Evolutionary conservation across 805 yeast genomes (phyloP).

Genomic region (Hanseniaspora thailandica): DNA sequence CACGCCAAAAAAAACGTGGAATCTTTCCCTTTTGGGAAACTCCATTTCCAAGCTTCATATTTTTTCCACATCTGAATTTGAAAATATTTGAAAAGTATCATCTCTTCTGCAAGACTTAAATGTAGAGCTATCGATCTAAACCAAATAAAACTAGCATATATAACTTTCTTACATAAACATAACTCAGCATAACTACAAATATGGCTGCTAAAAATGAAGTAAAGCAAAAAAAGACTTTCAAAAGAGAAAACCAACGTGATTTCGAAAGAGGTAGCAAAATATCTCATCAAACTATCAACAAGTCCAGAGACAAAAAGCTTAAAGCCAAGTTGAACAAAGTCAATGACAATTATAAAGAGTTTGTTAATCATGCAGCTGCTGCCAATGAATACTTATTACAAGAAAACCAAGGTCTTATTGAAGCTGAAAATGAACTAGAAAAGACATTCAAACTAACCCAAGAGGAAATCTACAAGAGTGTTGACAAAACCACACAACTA

Average conservation of each 20-base stretch:
- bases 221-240: conserved; percentile 15
- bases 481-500: conserved; percentile 62
- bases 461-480: conserved; percentile 59
- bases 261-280: conserved; percentile 26
- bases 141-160: too few relatives aligned
- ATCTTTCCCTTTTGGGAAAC: too few relatives aligned
- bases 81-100: too few relatives aligned
- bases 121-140: too few relatives aligned
- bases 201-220: not conserved
- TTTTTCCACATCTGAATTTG: too few relatives aligned
- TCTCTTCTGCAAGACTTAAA: too few relatives aligned
- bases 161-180: too few relatives aligned
- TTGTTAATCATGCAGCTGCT: conserved; percentile 63
- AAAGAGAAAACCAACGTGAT: conserved; percentile 25
- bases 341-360: conserved; percentile 64
- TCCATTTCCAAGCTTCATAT: too few relatives aligned
- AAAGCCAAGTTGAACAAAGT: conserved; percentile 53
- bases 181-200: too few relatives aligned
- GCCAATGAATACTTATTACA: conserved; percentile 74
- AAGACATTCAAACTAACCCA: conserved; percentile 78
- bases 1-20: too few relatives aligned
- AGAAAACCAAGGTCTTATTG: conserved; percentile 77
- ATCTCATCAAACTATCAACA: conserved; percentile 17
- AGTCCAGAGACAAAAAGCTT: conserved; percentile 47
- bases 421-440: conserved; percentile 89